Conservation (phyloP, 2,329 filamentous ascomycete species). For the Colletotrichum godetiae region DNA sequence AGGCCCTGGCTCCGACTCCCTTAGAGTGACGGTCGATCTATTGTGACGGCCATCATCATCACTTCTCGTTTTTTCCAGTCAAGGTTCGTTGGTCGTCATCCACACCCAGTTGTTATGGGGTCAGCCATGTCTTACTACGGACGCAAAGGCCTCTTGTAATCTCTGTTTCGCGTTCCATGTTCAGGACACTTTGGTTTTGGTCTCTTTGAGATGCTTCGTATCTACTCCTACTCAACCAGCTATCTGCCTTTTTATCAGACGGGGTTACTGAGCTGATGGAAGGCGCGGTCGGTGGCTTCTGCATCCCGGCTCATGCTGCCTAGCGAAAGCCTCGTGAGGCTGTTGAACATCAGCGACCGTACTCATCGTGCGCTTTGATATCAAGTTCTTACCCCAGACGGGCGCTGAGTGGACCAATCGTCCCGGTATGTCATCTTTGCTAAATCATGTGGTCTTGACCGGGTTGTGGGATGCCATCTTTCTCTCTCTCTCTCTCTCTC, state of each 20-base stretch:
- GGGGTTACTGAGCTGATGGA: not conserved
- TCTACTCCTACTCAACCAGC: not conserved
- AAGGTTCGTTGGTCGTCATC: not conserved
- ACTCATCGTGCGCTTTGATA: not conserved
- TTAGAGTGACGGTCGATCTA: no score
- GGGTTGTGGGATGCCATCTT: not conserved
- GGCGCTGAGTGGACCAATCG: not conserved
- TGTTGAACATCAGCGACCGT: not conserved
- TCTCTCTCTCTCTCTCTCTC: no score
- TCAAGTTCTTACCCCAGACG: not conserved
- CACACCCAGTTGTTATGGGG: not conserved
- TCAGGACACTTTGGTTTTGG: not conserved
- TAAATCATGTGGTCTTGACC: no score
- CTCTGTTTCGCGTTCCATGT: not conserved
- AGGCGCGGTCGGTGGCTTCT: not conserved
- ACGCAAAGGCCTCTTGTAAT: not conserved
- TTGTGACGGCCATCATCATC: not conserved
- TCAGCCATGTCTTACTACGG: not conserved
- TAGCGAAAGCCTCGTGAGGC: not conserved
- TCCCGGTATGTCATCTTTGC: no score
- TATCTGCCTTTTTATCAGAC: not conserved
- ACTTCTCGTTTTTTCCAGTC: not conserved
- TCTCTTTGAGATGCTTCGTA: not conserved
- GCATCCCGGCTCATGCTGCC: not conserved
- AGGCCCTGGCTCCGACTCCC: not conserved